Conservation (phyloP, 306 rosid genomes). For the Fragaria ananassa region DNA sequence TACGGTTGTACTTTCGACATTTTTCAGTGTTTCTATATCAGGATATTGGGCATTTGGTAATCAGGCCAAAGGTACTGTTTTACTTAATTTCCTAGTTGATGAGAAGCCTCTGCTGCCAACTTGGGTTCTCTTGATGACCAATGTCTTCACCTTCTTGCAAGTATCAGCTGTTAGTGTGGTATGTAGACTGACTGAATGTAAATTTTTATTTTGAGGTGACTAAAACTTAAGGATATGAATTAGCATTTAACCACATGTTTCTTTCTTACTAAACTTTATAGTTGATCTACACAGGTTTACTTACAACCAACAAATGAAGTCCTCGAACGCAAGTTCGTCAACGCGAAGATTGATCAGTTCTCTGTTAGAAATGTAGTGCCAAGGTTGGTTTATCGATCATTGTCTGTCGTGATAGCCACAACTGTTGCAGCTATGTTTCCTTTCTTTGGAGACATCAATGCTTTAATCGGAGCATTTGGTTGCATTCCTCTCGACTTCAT, state of each 20-base stretch:
- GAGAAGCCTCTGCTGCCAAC: constrained; percentile 43
- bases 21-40: constrained; percentile 54
- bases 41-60: constrained; percentile 94
- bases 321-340: constrained; percentile 53
- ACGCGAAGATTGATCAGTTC: constrained; percentile 55
- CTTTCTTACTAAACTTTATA: neutral
- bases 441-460: constrained; percentile 74
- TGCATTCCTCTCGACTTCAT: constrained; percentile 76
- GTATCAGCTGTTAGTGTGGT: constrained; percentile 60
- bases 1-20: constrained; percentile 46
- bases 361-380: constrained; percentile 58
- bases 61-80: constrained; percentile 42
- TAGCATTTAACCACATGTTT: too few species aligned
- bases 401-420: constrained; percentile 56
- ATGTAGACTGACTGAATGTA: neutral
- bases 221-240: neutral
- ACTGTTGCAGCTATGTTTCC: constrained; percentile 74
- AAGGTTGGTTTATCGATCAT: constrained; percentile 54
- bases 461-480: constrained; percentile 79
- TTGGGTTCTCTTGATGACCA: constrained; percentile 72
- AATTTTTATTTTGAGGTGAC: neutral
- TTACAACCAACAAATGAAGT: constrained; percentile 74
- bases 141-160: constrained; percentile 55
- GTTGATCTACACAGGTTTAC: constrained; percentile 45
- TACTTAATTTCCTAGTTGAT: constrained; percentile 44